Conservation (phyloP, 202 grass and related monocot genomes). For the Brachypodium distachyon region DNA sequence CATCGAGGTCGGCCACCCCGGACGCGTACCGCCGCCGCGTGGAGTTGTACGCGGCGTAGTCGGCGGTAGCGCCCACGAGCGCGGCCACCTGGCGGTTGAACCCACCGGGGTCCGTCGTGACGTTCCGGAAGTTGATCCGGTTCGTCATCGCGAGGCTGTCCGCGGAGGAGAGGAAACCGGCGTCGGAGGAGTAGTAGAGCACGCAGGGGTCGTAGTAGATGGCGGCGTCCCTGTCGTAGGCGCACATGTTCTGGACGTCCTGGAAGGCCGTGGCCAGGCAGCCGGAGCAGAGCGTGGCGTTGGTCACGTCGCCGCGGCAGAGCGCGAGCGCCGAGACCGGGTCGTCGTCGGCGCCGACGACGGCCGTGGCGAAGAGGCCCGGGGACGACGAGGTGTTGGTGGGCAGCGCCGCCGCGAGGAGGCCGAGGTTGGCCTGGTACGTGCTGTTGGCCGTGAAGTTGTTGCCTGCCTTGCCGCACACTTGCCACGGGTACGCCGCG, state of each 20-base stretch:
- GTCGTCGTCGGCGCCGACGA: slow-evolving; percentile 25
- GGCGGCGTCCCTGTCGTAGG: slow-evolving; percentile 23
- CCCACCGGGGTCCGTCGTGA: neutral
- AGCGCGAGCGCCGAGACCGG: slow-evolving; percentile 38
- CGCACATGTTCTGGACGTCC: slow-evolving; percentile 20
- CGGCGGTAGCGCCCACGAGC: slow-evolving; percentile 32
- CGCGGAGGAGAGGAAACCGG: slow-evolving; percentile 10
- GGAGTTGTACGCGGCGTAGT: slow-evolving; percentile 6
- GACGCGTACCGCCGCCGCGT: neutral
- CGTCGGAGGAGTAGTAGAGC: slow-evolving; percentile 51
- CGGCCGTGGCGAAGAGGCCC: slow-evolving; percentile 25
- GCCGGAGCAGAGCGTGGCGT: slow-evolving; percentile 5
- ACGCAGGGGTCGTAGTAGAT: slow-evolving; percentile 50
- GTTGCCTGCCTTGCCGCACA: slow-evolving; percentile 16
- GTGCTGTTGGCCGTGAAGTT: slow-evolving; percentile 47
- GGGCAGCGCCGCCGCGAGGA: slow-evolving; percentile 25
- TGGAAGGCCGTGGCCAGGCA: slow-evolving; percentile 33
- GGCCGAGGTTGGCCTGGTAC: slow-evolving; percentile 30
- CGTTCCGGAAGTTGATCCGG: neutral
- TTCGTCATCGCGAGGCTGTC: neutral
- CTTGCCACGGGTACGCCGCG: neutral
- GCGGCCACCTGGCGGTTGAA: slow-evolving; percentile 13
- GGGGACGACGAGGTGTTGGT: neutral
- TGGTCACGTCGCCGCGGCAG: slow-evolving; percentile 52
- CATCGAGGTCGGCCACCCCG: neutral